phyloP scores from a whole-genome alignment of 495 filamentous ascomycete species.

The Podospora australis region DNA sequence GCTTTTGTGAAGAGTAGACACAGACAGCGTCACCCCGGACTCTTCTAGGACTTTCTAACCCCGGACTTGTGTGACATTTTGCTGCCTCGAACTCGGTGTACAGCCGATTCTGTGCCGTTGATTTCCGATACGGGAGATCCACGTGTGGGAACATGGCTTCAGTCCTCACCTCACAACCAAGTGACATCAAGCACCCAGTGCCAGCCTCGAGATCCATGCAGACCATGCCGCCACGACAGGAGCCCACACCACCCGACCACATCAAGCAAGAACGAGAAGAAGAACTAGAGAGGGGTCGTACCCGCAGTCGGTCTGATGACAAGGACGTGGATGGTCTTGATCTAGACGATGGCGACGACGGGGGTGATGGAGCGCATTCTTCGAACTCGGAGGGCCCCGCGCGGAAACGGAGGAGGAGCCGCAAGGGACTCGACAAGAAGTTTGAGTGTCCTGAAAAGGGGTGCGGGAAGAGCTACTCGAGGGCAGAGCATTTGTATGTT shows the following conservation, averaged over 20 bases:
- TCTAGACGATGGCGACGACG: constrained; percentile 33
- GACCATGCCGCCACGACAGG: constrained; percentile 38
- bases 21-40: constrained; percentile 12
- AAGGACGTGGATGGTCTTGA: constrained; percentile 37
- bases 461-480: constrained; percentile 93
- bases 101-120: constrained; percentile 9
- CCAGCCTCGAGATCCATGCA: constrained; percentile 28
- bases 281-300: constrained; percentile 39
- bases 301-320: constrained; percentile 40
- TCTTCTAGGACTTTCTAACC: constrained; percentile 4
- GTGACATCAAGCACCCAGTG: constrained; percentile 33
- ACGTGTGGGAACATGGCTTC: constrained; percentile 37
- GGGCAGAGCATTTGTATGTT: constrained; percentile 83
- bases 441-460: constrained; percentile 86
- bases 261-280: constrained; percentile 36
- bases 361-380: constrained; percentile 38
- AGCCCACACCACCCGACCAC: constrained; percentile 34
- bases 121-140: constrained; percentile 18
- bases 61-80: constrained; percentile 17
- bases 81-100: constrained; percentile 6
- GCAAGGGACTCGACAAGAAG: constrained; percentile 88
- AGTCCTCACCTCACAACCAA: constrained; percentile 37
- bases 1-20: constrained; percentile 9
- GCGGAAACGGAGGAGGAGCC: constrained; percentile 72
- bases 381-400: constrained; percentile 50